phyloP scores from a whole-genome alignment of 805 yeast genomes.

The Starmerella etchellsii region DNA sequence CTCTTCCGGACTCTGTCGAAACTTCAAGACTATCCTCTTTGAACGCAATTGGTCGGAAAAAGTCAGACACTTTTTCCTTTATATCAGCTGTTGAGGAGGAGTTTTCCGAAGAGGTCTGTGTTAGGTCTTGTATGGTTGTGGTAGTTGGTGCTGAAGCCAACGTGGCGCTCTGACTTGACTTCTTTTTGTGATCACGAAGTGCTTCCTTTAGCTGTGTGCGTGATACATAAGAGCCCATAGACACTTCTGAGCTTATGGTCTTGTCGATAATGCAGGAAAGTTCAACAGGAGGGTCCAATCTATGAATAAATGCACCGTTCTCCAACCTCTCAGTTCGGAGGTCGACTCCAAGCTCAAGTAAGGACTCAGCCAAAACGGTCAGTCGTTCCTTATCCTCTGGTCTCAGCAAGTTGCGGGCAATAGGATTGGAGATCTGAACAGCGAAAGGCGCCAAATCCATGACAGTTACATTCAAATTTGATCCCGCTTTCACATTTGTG shows the following conservation, averaged over 20 bases:
- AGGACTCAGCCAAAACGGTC: constrained; percentile 16
- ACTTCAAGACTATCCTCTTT: no score
- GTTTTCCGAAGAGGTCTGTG: no score
- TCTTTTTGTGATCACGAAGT: constrained; percentile 1
- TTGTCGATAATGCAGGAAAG: constrained; percentile 16
- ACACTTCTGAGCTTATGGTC: constrained; percentile 1
- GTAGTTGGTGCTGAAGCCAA: not conserved
- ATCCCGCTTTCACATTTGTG: constrained; percentile 12
- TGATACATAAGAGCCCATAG: constrained; percentile 8
- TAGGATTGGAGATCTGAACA: constrained; percentile 22
- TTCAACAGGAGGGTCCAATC: constrained; percentile 29
- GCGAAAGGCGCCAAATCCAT: constrained; percentile 27
- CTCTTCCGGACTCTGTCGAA: not conserved
- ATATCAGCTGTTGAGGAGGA: no score
- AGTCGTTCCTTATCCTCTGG: constrained; percentile 15
- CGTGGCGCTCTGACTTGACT: no score
- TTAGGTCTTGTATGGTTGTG: not conserved
- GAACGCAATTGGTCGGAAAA: not conserved
- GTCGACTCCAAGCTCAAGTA: constrained; percentile 20
- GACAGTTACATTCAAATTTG: constrained; percentile 9
- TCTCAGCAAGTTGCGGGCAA: constrained; percentile 10
- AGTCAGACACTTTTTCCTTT: not conserved
- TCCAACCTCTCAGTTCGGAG: constrained; percentile 23
- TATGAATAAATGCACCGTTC: constrained; percentile 22
- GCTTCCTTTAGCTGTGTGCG: constrained; percentile 9